Conservation (phyloP, 83 land plant genomes). For the Picea engelmannii region DNA sequence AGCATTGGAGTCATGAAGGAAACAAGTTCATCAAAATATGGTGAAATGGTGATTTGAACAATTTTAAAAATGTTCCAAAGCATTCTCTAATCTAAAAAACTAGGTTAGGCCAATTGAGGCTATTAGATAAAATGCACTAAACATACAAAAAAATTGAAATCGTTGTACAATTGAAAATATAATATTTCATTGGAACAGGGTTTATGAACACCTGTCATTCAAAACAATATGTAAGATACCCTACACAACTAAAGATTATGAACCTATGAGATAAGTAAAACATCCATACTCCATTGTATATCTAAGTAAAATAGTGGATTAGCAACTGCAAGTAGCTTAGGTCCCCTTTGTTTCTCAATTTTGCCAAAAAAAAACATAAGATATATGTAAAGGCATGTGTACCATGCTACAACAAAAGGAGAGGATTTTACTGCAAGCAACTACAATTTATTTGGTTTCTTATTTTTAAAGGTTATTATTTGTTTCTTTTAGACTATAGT, state of each 20-base stretch:
- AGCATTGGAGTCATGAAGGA: constrained; percentile 57
- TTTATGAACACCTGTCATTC: not conserved
- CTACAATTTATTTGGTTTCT: not conserved
- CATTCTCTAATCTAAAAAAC: constrained; percentile 51
- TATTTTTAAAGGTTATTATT: not conserved
- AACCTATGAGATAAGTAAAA: too few relatives aligned
- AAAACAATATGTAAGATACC: not conserved
- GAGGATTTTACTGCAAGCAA: not conserved
- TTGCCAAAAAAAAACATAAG: not conserved
- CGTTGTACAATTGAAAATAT: not conserved
- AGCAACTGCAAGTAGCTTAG: constrained; percentile 1
- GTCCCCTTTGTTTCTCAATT: not conserved
- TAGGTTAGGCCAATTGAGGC: not conserved
- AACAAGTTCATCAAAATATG: constrained; percentile 51
- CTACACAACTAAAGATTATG: not conserved
- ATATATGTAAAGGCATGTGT: too few relatives aligned
- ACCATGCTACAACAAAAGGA: too few relatives aligned
- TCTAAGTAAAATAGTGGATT: not conserved
- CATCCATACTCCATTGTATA: too few relatives aligned
- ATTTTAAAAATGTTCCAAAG: constrained; percentile 50
- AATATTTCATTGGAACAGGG: not conserved
- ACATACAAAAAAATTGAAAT: not conserved
- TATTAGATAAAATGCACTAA: not conserved
- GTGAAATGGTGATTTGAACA: constrained; percentile 42
- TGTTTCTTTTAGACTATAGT: too few relatives aligned